A percentile compares a stretch with the other conserved stretches of the same genome.
Evolutionary conservation across 805 yeast species (phyloP).

Genomic region (Monosporozyma unispora): DNA sequence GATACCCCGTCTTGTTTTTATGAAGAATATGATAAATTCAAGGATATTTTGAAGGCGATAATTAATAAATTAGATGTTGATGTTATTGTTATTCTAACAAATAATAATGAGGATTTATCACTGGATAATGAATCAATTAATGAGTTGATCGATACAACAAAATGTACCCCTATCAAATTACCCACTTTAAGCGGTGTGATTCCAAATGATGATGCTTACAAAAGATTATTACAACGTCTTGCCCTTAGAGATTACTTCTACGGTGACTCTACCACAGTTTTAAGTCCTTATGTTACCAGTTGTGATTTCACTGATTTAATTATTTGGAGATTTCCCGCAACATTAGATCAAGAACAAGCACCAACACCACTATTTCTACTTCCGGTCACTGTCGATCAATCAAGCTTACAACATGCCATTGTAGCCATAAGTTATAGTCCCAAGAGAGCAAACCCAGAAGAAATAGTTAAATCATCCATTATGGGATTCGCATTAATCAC

Average conservation of each 20-base stretch:
- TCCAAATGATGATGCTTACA: conserved; percentile 59
- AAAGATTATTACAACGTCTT: conserved; percentile 64
- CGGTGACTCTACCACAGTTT: conserved; percentile 54
- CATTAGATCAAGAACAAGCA: neutral
- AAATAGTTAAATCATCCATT: conserved; percentile 46
- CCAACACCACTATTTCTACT: conserved; percentile 22
- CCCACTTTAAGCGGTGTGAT: conserved; percentile 71
- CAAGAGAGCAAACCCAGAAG: conserved; percentile 39
- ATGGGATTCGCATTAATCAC: conserved; percentile 68
- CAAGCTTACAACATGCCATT: conserved; percentile 64
- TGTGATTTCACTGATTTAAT: conserved; percentile 52
- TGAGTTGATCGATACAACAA: neutral
- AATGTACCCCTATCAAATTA: conserved; percentile 39
- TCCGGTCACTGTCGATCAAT: conserved; percentile 38
- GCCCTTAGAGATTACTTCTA: conserved; percentile 83
- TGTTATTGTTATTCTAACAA: conserved; percentile 15
- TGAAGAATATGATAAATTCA: conserved; percentile 9
- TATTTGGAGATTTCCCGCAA: conserved; percentile 38
- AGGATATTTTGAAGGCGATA: conserved; percentile 12
- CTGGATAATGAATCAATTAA: neutral
- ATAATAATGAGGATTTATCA: conserved; percentile 4
- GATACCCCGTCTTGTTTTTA: conserved; percentile 24
- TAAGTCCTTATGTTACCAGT: conserved; percentile 82
- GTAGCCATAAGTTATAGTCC: conserved; percentile 53
- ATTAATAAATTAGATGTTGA: conserved; percentile 17